phyloP scores from a whole-genome alignment of 108 stramenopile genomes.

The Discostella pseudostelligera region DNA sequence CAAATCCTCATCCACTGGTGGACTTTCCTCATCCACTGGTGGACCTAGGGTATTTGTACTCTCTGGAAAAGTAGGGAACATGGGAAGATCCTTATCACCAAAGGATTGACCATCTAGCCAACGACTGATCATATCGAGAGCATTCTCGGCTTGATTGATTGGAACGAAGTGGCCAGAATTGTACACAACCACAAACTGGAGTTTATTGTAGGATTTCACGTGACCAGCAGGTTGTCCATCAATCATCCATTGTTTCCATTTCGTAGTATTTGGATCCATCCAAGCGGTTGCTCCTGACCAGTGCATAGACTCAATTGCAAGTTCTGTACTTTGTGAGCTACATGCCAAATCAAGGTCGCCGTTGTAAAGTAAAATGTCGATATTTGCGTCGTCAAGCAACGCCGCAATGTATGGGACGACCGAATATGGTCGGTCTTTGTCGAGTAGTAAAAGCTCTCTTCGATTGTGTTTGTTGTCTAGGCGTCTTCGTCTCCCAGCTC shows the following conservation, averaged over 20 bases:
- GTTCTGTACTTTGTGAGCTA: conserved; percentile 57
- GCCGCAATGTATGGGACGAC: conserved; percentile 70
- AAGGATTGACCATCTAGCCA: conserved; percentile 46
- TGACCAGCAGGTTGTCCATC: conserved; percentile 55
- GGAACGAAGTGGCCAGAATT: conserved; percentile 75
- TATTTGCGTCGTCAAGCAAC: conserved; percentile 66
- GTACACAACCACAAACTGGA: conserved; percentile 61
- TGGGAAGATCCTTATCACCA: conserved; percentile 48
- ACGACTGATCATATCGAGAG: conserved; percentile 59
- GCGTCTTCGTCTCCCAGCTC: conserved; percentile 52
- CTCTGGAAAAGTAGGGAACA: conserved; percentile 1
- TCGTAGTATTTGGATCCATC: conserved; percentile 37
- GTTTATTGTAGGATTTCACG: conserved; percentile 46
- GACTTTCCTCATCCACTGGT: too few species aligned
- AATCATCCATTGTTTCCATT: conserved; percentile 57
- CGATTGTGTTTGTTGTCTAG: conserved; percentile 4
- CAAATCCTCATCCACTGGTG: not conserved
- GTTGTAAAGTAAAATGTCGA: conserved; percentile 68
- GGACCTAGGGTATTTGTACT: too few species aligned
- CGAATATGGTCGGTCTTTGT: conserved; percentile 56
- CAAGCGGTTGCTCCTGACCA: conserved; percentile 62
- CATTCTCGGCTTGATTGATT: conserved; percentile 50
- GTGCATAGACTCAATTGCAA: conserved; percentile 58
- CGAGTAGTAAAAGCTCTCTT: conserved; percentile 47
- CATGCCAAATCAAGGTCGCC: conserved; percentile 73